Conservation (phyloP, 257 asterid species). For the Forsythia viridissima region DNA sequence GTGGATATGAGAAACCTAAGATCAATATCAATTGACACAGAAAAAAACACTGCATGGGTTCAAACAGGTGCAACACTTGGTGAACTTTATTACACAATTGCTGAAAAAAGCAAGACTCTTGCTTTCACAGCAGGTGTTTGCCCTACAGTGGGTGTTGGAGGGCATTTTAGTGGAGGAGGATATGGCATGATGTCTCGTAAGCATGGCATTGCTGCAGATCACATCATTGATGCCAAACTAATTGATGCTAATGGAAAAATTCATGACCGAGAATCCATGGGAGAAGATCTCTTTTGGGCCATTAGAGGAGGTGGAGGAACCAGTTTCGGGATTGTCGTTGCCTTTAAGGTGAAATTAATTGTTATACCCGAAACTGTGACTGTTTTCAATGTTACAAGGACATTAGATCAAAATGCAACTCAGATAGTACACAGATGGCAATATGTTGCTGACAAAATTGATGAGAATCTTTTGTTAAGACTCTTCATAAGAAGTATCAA, state of each 20-base stretch:
- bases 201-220: constrained; percentile 28
- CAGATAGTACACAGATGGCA: background rate
- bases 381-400: constrained; percentile 30
- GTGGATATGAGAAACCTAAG: constrained; percentile 35
- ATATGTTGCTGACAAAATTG: background rate
- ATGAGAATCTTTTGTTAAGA: background rate
- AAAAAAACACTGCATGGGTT: constrained; percentile 32
- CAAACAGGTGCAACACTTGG: constrained; percentile 33
- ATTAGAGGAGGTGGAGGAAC: constrained; percentile 39
- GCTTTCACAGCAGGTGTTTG: constrained; percentile 32
- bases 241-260: constrained; percentile 28
- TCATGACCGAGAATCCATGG: constrained; percentile 32
- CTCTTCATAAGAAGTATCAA: background rate
- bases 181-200: constrained; percentile 38
- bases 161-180: constrained; percentile 47
- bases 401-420: constrained; percentile 11
- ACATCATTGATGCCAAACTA: constrained; percentile 33
- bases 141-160: constrained; percentile 42
- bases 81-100: constrained; percentile 27
- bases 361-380: constrained; percentile 31
- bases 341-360: constrained; percentile 22
- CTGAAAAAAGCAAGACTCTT: constrained; percentile 27
- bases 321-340: constrained; percentile 37
- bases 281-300: constrained; percentile 41
- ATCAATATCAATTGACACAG: constrained; percentile 1